These are phyloP conservation scores for Penicillium sp. DNA, from an alignment of 2,329 filamentous ascomycete genomes.

Conservation along the genomic window DNA sequence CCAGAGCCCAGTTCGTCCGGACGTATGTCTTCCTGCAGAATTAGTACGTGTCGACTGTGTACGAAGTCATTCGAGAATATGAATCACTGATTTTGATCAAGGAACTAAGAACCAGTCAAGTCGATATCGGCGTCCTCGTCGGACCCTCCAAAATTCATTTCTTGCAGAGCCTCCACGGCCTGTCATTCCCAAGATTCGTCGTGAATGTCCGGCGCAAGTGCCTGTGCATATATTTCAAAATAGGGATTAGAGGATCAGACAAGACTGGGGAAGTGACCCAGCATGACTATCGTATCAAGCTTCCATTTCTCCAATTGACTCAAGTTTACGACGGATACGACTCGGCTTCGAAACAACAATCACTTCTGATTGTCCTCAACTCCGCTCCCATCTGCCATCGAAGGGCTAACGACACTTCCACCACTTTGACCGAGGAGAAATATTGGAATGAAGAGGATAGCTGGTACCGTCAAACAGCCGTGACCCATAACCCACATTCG, in stretches of 20 bases:
- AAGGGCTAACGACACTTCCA: conserved; percentile 31
- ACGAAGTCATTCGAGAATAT: neutral
- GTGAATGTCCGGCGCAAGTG: conserved; percentile 46
- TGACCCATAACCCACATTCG: conserved; percentile 47
- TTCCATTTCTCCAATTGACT: conserved; percentile 46
- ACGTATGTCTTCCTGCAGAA: conserved; percentile 34
- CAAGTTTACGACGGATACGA: conserved; percentile 36
- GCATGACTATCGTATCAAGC: conserved; percentile 41
- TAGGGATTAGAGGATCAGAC: conserved; percentile 23
- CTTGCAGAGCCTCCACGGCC: conserved; percentile 48
- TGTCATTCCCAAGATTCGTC: conserved; percentile 31
- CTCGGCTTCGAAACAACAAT: conserved; percentile 15
- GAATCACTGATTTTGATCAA: conserved; percentile 19
- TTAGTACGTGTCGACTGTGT: conserved; percentile 29
- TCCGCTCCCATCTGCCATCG: conserved; percentile 47
- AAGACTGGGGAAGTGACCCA: neutral
- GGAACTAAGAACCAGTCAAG: conserved; percentile 42
- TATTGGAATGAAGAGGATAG: conserved; percentile 56
- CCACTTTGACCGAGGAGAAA: conserved; percentile 43
- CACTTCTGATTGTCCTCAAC: conserved; percentile 41
- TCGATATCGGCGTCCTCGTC: conserved; percentile 62
- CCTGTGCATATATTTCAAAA: conserved; percentile 46
- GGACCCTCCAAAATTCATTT: conserved; percentile 55
- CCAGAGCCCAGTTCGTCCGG: conserved; percentile 35
- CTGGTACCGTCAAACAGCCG: conserved; percentile 63